Evolutionary conservation across 2,329 filamentous ascomycete genomes (phyloP).

Genomic region (Colletotrichum sp.): DNA sequence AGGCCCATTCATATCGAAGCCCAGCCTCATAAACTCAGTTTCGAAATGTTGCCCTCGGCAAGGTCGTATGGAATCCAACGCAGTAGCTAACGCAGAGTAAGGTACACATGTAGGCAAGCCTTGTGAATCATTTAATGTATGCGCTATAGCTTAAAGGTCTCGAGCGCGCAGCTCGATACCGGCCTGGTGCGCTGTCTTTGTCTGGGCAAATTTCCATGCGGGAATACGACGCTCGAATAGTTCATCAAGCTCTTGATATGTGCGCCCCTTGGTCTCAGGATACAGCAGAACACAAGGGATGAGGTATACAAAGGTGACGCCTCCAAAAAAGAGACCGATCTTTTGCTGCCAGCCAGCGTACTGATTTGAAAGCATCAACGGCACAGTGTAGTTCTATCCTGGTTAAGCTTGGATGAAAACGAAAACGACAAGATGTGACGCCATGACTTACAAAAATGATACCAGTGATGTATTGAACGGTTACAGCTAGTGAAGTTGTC

Average conservation of each 20-base stretch:
- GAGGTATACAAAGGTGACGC: not conserved
- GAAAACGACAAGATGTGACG: fast-evolving
- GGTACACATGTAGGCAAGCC: not conserved
- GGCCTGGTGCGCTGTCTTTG: not conserved
- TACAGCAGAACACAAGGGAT: not conserved
- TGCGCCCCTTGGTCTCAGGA: not conserved
- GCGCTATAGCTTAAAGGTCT: not conserved
- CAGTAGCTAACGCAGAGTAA: not conserved
- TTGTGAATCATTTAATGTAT: not conserved
- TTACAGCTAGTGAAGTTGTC: not conserved
- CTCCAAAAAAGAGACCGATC: not conserved
- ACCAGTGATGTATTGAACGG: not conserved
- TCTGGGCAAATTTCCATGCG: slow-evolving; percentile 22
- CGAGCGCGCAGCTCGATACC: not conserved
- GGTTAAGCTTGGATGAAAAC: not conserved
- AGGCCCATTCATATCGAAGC: fast-evolving
- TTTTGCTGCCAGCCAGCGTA: not conserved
- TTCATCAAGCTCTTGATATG: slow-evolving; percentile 25
- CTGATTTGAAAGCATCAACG: not conserved
- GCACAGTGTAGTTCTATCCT: not conserved
- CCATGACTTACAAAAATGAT: not conserved
- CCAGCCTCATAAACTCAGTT: too few relatives aligned
- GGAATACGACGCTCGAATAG: slow-evolving; percentile 23
- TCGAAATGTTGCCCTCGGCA: too few relatives aligned
- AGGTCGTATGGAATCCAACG: not conserved